Conservation (phyloP, 805 yeast species). For the Kazachstania kunashirensis region DNA sequence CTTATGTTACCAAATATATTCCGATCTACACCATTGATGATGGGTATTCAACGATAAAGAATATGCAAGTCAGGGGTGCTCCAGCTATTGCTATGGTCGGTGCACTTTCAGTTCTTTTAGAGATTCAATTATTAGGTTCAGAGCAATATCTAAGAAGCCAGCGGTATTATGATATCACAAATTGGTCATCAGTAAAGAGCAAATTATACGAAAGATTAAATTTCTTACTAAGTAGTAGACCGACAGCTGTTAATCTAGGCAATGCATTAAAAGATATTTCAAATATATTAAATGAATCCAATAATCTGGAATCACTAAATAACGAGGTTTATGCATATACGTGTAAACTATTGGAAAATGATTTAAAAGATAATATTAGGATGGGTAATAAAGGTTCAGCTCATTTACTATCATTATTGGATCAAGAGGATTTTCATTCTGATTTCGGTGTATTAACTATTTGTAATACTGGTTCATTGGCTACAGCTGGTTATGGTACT, state of each 20-base stretch:
- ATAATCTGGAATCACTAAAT: slow-evolving; percentile 18
- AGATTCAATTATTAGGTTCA: slow-evolving; percentile 34
- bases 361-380: slow-evolving; percentile 61
- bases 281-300: slow-evolving; percentile 24
- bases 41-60: slow-evolving; percentile 74
- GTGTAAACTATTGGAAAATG: slow-evolving; percentile 57
- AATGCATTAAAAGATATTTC: slow-evolving; percentile 47
- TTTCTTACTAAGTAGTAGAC: slow-evolving; percentile 67
- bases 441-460: slow-evolving; percentile 80
- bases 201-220: slow-evolving; percentile 43
- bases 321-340: slow-evolving; percentile 36
- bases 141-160: slow-evolving; percentile 21
- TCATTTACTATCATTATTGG: slow-evolving; percentile 45
- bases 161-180: slow-evolving; percentile 26
- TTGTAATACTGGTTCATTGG: slow-evolving; percentile 93
- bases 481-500: slow-evolving; percentile 96
- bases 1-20: slow-evolving; percentile 67
- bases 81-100: slow-evolving; percentile 98
- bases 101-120: slow-evolving; percentile 72
- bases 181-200: slow-evolving; percentile 29
- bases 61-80: slow-evolving; percentile 95
- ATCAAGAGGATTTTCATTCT: slow-evolving; percentile 42
- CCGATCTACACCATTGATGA: slow-evolving; percentile 53
- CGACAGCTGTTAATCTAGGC: slow-evolving; percentile 89
- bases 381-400: slow-evolving; percentile 76